Evolutionary conservation across 371 early-diverging fungal genomes (phyloP).

Genomic region (Syncephalis plumigaleata): DNA sequence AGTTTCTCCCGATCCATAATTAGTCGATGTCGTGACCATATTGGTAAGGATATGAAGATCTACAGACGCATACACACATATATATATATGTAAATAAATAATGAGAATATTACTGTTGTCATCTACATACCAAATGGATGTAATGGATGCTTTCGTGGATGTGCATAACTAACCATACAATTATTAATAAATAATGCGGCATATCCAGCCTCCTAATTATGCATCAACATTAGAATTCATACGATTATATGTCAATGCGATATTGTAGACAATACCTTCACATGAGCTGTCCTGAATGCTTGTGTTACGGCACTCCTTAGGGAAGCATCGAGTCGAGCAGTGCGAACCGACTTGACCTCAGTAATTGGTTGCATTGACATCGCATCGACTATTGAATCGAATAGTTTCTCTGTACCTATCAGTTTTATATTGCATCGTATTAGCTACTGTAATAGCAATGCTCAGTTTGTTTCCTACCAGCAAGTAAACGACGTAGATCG

Average conservation of each 20-base stretch:
- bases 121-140: conserved; percentile 48
- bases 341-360: conserved; percentile 61
- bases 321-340: conserved; percentile 41
- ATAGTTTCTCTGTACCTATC: conserved; percentile 66
- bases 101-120: no score
- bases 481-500: conserved; percentile 68
- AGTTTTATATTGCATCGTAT: not conserved
- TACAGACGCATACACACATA: conserved; percentile 6
- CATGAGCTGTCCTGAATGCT: not conserved
- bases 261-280: conserved; percentile 15
- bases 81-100: conserved; percentile 1
- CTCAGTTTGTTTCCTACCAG: conserved; percentile 17
- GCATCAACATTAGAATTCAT: no score
- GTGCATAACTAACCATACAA: conserved; percentile 51
- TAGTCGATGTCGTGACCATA: conserved; percentile 54
- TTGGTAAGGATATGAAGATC: conserved; percentile 77
- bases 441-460: not conserved
- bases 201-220: no score
- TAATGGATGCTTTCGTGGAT: conserved; percentile 58
- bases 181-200: conserved; percentile 62
- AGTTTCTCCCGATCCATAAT: conserved; percentile 56
- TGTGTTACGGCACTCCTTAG: conserved; percentile 20
- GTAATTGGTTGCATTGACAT: conserved; percentile 54
- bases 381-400: conserved; percentile 57
- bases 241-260: no score